Evolutionary conservation across 495 filamentous ascomycete species (phyloP).

Genomic region (Thermochaetoides thermophila): DNA sequence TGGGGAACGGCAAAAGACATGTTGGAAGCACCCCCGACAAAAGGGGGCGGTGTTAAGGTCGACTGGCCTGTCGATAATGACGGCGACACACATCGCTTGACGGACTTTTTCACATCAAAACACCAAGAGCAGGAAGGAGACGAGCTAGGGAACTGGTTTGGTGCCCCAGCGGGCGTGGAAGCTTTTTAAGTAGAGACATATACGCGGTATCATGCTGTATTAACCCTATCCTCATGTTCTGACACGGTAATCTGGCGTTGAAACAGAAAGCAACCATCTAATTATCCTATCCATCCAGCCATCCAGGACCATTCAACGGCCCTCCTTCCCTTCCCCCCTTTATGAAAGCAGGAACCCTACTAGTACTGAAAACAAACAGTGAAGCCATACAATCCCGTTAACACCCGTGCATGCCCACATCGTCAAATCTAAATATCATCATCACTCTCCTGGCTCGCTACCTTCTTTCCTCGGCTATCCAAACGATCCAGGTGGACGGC

Average conservation of each 20-base stretch:
- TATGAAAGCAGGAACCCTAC: too few relatives aligned
- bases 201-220: slow-evolving; percentile 3
- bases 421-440: slow-evolving; percentile 30
- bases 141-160: slow-evolving; percentile 51
- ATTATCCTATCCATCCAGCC: too few relatives aligned
- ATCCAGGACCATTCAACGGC: too few relatives aligned
- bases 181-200: slow-evolving; percentile 31
- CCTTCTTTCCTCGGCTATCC: slow-evolving; percentile 45
- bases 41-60: slow-evolving; percentile 44
- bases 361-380: too few relatives aligned
- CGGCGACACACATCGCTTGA: slow-evolving; percentile 47
- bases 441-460: slow-evolving; percentile 29
- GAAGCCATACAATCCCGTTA: too few relatives aligned
- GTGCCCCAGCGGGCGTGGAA: slow-evolving; percentile 40
- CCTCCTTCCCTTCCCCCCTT: too few relatives aligned
- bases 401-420: too few relatives aligned
- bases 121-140: slow-evolving; percentile 30
- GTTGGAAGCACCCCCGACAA: slow-evolving; percentile 46
- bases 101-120: slow-evolving; percentile 47
- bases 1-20: slow-evolving; percentile 93
- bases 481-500: slow-evolving; percentile 43
- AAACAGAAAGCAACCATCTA: too few relatives aligned
- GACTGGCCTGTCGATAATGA: slow-evolving; percentile 70
- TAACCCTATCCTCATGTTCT: too few relatives aligned
- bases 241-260: slow-evolving; percentile 5